Conservation (phyloP, 441 rosid species). For the Euphorbia celastroides region DNA sequence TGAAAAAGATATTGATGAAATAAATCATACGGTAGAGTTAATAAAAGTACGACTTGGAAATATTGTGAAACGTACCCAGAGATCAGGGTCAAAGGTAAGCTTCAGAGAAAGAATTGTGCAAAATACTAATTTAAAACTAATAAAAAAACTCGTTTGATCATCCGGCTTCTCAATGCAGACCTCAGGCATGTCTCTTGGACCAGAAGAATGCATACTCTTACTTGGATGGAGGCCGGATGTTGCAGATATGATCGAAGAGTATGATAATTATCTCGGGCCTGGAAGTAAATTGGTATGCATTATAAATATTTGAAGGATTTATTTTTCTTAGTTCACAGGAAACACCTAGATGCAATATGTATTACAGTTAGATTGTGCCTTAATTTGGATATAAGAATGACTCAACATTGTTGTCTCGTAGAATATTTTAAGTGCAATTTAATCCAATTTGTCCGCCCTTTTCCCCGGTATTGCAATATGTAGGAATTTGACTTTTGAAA, state of each 20-base stretch:
- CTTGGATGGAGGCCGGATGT: slow-evolving; percentile 97
- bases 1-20: slow-evolving; percentile 27
- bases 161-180: slow-evolving; percentile 40
- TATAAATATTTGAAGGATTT: slow-evolving; percentile 8
- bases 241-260: slow-evolving; percentile 83
- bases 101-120: slow-evolving; percentile 11
- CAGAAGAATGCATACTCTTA: slow-evolving; percentile 75
- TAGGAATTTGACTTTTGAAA: slow-evolving; percentile 2
- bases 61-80: slow-evolving; percentile 52
- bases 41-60: slow-evolving; percentile 36
- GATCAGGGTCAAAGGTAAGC: slow-evolving; percentile 68
- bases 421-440: background rate
- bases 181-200: slow-evolving; percentile 63
- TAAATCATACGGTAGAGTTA: slow-evolving; percentile 38
- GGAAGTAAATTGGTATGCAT: slow-evolving; percentile 77
- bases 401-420: background rate
- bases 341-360: too few relatives aligned
- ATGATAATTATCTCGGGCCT: slow-evolving; percentile 95
- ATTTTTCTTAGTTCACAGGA: background rate
- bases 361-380: too few relatives aligned
- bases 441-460: background rate
- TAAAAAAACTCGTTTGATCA: slow-evolving; percentile 13
- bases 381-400: background rate
- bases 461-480: too few relatives aligned
- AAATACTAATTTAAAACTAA: slow-evolving; percentile 12